A percentile compares a stretch with the other conserved stretches of the same genome.
Evolutionary conservation across 129 eudicot species (phyloP).

Genomic region (Helianthus tuberosus): DNA sequence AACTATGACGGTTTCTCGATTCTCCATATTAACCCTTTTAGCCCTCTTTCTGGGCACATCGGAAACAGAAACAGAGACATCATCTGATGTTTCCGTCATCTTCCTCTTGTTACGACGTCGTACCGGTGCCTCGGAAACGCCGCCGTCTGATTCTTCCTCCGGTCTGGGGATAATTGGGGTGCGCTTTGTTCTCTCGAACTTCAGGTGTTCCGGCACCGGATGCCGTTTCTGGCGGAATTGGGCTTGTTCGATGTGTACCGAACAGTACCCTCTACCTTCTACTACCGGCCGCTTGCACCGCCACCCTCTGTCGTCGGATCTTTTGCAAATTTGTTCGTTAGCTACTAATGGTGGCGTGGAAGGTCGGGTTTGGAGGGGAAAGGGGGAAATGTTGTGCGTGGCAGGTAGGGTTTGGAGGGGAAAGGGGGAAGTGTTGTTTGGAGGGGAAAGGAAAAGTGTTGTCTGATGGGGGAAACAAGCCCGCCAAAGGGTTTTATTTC

Average conservation of each 20-base stretch:
- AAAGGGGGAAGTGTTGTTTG: too few relatives aligned
- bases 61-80: neutral
- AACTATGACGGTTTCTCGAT: slow-evolving; percentile 31
- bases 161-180: neutral
- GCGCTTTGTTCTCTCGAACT: neutral
- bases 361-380: too few relatives aligned
- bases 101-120: neutral
- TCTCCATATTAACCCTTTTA: slow-evolving; percentile 51
- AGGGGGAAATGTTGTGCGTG: neutral
- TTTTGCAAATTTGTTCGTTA: neutral
- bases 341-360: too few relatives aligned
- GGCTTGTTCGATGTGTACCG: neutral
- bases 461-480: too few relatives aligned
- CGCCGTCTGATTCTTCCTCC: neutral
- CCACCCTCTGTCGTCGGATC: slow-evolving; percentile 27
- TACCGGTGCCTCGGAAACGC: neutral
- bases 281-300: slow-evolving; percentile 9
- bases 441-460: too few relatives aligned
- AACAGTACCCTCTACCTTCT: slow-evolving; percentile 19
- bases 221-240: neutral
- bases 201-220: slow-evolving; percentile 19
- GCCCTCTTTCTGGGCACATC: slow-evolving; percentile 11
- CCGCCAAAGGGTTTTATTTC: too few relatives aligned
- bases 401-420: too few relatives aligned
- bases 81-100: neutral